A percentile compares a stretch with the other conserved stretches of the same genome.
phyloP scores from a whole-genome alignment of 2,329 filamentous ascomycete species.

The Ophiostoma sp. region DNA sequence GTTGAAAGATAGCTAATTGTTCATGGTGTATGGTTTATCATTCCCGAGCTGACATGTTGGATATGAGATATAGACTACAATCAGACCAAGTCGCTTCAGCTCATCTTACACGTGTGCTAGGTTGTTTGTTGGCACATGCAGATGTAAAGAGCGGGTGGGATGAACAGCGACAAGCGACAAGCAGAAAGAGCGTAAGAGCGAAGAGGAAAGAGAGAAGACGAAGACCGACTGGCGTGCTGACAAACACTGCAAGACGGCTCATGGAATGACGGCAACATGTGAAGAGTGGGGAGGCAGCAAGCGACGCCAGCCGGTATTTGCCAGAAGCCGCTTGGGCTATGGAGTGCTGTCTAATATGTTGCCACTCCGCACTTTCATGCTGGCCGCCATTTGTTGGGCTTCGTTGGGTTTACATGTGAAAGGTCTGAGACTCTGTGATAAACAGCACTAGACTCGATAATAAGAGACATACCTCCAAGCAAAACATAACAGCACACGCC shows the following conservation, averaged over 20 bases:
- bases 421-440: background rate
- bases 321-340: background rate
- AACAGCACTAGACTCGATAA: no score
- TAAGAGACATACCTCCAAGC: no score
- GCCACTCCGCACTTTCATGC: background rate
- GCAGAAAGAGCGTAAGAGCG: background rate
- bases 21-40: background rate
- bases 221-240: background rate
- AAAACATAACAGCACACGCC: background rate
- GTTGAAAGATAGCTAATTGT: no score
- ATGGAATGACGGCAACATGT: constrained; percentile 4
- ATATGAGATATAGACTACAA: background rate
- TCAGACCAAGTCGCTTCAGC: background rate
- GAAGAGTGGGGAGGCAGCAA: constrained; percentile 7
- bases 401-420: constrained; percentile 4
- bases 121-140: background rate
- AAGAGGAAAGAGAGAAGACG: background rate
- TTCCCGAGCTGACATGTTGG: constrained; percentile 1
- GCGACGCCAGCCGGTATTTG: background rate
- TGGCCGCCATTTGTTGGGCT: background rate
- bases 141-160: background rate
- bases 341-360: background rate
- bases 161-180: no score
- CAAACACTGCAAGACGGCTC: background rate
- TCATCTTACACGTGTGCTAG: background rate